Conservation (phyloP, 208 protist genomes). For the Trypanosoma brucei region DNA sequence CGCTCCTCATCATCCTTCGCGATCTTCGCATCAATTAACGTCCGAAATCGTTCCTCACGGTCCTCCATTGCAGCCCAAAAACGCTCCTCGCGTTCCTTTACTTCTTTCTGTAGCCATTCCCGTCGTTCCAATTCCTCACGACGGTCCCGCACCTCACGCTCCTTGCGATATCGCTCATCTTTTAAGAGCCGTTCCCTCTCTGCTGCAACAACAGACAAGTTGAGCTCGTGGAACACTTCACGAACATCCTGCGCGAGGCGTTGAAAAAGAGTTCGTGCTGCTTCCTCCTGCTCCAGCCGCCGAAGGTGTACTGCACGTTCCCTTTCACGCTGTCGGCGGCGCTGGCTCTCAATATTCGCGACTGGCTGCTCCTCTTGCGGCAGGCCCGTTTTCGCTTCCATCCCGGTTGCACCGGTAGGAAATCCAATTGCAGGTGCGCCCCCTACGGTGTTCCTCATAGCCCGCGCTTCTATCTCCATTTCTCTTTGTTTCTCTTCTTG, state of each 20-base stretch:
- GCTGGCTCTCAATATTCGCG: conserved; percentile 33
- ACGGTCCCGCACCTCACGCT: conserved; percentile 70
- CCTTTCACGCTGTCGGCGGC: conserved; percentile 61
- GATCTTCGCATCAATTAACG: conserved; percentile 42
- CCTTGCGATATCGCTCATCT: conserved; percentile 86
- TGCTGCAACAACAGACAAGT: conserved; percentile 83
- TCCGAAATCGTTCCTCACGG: conserved; percentile 59
- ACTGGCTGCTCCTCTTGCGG: conserved; percentile 3
- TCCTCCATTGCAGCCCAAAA: conserved; percentile 71
- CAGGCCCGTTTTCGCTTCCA: conserved; percentile 3
- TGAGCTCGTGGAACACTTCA: conserved; percentile 89
- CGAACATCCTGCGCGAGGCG: conserved; percentile 85
- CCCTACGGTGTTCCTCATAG: conserved; percentile 4
- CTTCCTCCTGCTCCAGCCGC: conserved; percentile 76
- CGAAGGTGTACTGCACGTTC: conserved; percentile 62
- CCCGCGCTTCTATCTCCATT: conserved; percentile 7
- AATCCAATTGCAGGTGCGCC: neutral
- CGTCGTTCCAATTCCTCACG: conserved; percentile 58
- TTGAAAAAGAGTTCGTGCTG: conserved; percentile 73
- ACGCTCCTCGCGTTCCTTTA: conserved; percentile 64
- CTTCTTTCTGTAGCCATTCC: conserved; percentile 64
- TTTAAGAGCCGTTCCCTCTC: conserved; percentile 90
- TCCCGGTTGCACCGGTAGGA: neutral
- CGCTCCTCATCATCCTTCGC: conserved; percentile 77
- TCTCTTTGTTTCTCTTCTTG: conserved; percentile 22